Percentiles rank a stretch among this genome's conserved stretches.
phyloP scores from a whole-genome alignment of 352 stramenopile species.

The Saprolegnia diclina region DNA sequence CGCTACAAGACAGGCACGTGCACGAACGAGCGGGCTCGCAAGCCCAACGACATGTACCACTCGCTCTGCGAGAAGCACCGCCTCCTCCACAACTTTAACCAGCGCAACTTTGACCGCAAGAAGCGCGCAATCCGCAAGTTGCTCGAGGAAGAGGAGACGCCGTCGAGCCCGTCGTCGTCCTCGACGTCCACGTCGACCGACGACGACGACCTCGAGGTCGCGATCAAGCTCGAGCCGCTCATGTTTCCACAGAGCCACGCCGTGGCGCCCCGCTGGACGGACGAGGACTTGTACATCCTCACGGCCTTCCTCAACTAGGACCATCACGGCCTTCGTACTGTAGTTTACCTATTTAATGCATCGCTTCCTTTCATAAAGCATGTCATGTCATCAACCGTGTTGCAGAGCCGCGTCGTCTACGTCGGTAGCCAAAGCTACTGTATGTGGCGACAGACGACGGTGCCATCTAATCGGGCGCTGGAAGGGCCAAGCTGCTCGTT shows the following conservation, averaged over 20 bases:
- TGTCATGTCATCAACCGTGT: too few species aligned
- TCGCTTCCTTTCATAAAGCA: not conserved
- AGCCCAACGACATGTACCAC: conserved; percentile 1
- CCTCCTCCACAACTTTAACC: conserved; percentile 7
- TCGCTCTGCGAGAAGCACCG: conserved; percentile 12
- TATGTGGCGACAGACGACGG: too few species aligned
- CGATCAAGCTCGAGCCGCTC: not conserved
- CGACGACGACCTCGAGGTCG: not conserved
- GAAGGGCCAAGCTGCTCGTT: too few species aligned
- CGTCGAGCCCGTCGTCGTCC: not conserved
- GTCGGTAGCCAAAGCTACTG: too few species aligned
- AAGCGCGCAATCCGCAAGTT: conserved; percentile 3
- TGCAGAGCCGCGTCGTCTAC: too few species aligned
- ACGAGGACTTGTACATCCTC: conserved; percentile 13
- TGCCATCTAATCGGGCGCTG: too few species aligned
- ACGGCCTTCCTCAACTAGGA: not conserved
- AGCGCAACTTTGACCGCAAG: conserved; percentile 11
- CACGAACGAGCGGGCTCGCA: not conserved
- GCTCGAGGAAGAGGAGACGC: not conserved
- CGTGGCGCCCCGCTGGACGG: not conserved
- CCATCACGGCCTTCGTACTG: too few species aligned
- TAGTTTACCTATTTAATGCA: not conserved
- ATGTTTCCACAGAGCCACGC: not conserved
- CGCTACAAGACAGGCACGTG: conserved; percentile 11
- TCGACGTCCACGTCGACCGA: not conserved